Evolutionary conservation across 2,329 filamentous ascomycete genomes (phyloP).

Genomic region (Aspergillus transmontanensis): DNA sequence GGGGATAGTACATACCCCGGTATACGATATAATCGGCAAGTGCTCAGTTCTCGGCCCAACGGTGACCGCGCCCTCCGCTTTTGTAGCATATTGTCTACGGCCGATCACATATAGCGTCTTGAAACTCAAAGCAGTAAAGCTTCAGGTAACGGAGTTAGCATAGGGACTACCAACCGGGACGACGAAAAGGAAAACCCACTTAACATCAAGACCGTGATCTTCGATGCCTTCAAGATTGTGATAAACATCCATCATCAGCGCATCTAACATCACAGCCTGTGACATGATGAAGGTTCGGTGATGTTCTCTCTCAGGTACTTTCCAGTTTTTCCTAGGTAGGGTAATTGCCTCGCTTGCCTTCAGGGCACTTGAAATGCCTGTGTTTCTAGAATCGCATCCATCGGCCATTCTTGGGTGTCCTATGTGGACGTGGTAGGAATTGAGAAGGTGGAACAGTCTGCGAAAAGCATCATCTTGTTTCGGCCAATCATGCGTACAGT

Average conservation of each 20-base stretch:
- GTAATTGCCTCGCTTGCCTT: constrained; percentile 4
- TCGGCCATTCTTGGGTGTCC: too few relatives aligned
- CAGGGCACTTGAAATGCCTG: background rate
- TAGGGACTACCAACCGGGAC: too few relatives aligned
- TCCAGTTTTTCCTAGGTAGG: constrained; percentile 8
- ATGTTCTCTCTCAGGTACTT: background rate
- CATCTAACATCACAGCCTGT: background rate
- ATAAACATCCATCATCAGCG: constrained; percentile 1
- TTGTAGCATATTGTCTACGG: background rate
- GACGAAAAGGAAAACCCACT: background rate
- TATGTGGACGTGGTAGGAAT: background rate
- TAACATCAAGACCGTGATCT: background rate
- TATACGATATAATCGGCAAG: constrained; percentile 9
- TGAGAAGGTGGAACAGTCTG: background rate
- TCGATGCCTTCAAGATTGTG: background rate
- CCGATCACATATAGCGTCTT: constrained; percentile 5
- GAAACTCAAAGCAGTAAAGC: background rate
- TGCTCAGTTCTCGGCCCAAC: background rate
- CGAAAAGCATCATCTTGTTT: background rate
- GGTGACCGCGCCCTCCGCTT: background rate
- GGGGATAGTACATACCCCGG: background rate
- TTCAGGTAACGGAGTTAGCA: background rate
- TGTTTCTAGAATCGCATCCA: background rate
- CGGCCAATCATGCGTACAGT: background rate
- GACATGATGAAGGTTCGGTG: background rate